Evolutionary conservation across 2,329 filamentous ascomycete genomes (phyloP).

Genomic region (Aspergillus transmontanensis): DNA sequence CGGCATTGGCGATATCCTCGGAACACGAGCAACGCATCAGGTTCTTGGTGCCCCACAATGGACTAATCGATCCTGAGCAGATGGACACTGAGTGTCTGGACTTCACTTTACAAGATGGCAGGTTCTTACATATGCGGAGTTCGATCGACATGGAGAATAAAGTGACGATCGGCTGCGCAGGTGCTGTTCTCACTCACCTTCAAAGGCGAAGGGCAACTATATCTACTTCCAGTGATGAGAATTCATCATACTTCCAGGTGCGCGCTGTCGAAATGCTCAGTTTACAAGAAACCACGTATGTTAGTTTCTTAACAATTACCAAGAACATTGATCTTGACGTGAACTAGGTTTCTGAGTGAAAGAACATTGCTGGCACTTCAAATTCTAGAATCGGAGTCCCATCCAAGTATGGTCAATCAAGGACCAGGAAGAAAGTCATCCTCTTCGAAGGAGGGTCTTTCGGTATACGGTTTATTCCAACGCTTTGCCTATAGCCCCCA

Average conservation of each 20-base stretch:
- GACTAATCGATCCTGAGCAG: constrained; percentile 47
- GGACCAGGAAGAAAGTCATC: constrained; percentile 64
- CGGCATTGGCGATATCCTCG: constrained; percentile 58
- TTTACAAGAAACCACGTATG: constrained; percentile 63
- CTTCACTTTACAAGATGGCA: constrained; percentile 61
- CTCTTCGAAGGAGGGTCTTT: constrained; percentile 77
- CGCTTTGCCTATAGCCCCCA: constrained; percentile 75
- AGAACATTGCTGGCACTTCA: constrained; percentile 83
- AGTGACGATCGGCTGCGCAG: constrained; percentile 79
- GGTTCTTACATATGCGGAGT: constrained; percentile 68
- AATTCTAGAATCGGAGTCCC: constrained; percentile 78
- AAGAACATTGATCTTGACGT: not conserved
- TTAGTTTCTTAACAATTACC: not conserved
- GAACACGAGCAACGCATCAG: constrained; percentile 52
- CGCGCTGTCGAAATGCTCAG: constrained; percentile 73
- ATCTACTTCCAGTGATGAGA: constrained; percentile 63
- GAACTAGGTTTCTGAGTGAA: constrained; percentile 72
- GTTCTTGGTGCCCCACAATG: constrained; percentile 65
- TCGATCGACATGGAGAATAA: constrained; percentile 73
- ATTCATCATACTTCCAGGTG: constrained; percentile 62
- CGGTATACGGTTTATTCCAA: constrained; percentile 80
- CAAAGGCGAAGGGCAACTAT: constrained; percentile 67
- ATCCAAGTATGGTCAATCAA: constrained; percentile 79
- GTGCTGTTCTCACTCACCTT: constrained; percentile 80
- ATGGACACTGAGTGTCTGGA: constrained; percentile 43